Evolutionary conservation across 805 yeast species (phyloP).

Genomic region (Priceomyces castillae): DNA sequence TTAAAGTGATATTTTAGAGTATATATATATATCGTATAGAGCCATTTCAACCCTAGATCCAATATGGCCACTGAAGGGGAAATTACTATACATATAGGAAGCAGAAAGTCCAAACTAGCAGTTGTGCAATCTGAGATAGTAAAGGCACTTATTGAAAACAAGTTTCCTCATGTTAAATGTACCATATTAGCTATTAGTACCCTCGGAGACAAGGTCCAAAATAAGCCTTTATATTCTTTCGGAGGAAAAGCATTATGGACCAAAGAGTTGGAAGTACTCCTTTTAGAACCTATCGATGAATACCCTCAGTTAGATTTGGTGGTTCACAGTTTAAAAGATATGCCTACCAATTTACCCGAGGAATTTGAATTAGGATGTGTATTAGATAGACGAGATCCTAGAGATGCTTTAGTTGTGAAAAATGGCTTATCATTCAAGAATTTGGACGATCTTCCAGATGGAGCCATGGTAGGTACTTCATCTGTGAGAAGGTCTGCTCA

Average conservation of each 20-base stretch:
- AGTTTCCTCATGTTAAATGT: conserved; percentile 65
- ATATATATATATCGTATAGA: neutral
- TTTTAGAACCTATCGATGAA: conserved; percentile 59
- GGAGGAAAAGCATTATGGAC: conserved; percentile 98
- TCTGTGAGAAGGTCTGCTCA: conserved; percentile 94
- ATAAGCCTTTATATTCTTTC: conserved; percentile 84
- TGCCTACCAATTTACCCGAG: conserved; percentile 87
- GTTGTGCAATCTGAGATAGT: conserved; percentile 81
- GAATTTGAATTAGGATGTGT: conserved; percentile 89
- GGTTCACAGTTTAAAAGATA: conserved; percentile 91
- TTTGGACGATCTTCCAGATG: conserved; percentile 75
- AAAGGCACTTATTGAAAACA: conserved; percentile 52
- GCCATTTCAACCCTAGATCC: conserved; percentile 1
- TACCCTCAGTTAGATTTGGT: conserved; percentile 77
- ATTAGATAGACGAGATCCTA: conserved; percentile 83
- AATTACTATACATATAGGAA: conserved; percentile 61
- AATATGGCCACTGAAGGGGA: conserved; percentile 3
- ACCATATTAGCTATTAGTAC: conserved; percentile 80
- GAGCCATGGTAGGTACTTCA: conserved; percentile 90
- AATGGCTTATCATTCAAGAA: conserved; percentile 58
- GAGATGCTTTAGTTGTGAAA: conserved; percentile 86
- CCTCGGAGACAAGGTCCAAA: conserved; percentile 84
- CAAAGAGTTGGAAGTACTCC: conserved; percentile 80
- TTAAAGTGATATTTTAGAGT: neutral
- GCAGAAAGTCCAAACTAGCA: conserved; percentile 85